Evolutionary conservation across 1,139 yeast genomes (phyloP), one percentile per base, ranked within the genome.

Genomic region (Neolecta irregularis): DNA sequence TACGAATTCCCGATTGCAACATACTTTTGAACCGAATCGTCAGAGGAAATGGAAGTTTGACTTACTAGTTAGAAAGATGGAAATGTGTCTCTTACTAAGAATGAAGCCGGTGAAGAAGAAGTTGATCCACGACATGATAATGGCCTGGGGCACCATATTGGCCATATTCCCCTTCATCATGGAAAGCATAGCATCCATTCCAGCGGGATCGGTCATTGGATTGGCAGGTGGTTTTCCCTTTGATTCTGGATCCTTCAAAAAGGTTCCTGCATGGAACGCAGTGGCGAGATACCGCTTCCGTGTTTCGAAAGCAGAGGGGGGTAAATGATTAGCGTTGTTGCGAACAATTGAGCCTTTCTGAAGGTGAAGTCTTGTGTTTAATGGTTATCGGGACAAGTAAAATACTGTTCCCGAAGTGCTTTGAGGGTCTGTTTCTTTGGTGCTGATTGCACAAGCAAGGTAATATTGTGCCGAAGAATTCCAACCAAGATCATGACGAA

Each of bases 81-180:
- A 4, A 16, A 16, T 17, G 18, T 23, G 24, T 11, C 3, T 24
- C 45, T 5, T 34, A 45, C 48, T 35, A 34, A 85, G 69, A 15
- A 88, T 77, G 49, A 83, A 81, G 1, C 95, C 96, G 6, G 91
- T 83, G 54, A 83, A 88, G 58, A 88, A 81, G 48, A 74, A 80
- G 53, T 81, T 81, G 45, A 85, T 88, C 94, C 95, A 88, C 46
- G 85, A 85, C 95, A 88, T 85, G 47, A 85, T 76, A 33, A 83
- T 55, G 0, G 95, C 81, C 57, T 88, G 96, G 1, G 96, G 95
- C 13, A 83, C 69, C 52, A 75, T 80, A 55, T 73, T 79, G 54
- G 85, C 72, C 48, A 81, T 61, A 50, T 81, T 85, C 3, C 76
- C 74, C 52, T 80, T 80, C 39, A 85, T 70, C 75, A 80, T 75